phyloP scores from a whole-genome alignment of 805 yeast species.

The Peterozyma toletana region DNA sequence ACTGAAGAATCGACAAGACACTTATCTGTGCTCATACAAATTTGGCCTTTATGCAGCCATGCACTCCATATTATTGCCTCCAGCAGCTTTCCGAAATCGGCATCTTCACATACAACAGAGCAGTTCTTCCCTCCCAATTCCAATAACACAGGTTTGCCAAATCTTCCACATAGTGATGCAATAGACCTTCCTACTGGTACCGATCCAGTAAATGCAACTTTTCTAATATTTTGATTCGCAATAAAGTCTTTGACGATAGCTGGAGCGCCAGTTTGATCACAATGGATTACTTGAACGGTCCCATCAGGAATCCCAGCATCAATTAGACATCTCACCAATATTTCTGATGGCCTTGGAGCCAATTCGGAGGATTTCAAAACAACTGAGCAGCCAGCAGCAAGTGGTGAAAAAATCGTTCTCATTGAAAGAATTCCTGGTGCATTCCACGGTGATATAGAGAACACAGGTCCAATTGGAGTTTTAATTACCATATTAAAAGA shows the following conservation, averaged over 20 bases:
- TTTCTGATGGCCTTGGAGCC: constrained; percentile 25
- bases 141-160: constrained; percentile 32
- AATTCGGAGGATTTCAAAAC: constrained; percentile 32
- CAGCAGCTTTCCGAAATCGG: constrained; percentile 25
- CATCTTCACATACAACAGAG: constrained; percentile 25
- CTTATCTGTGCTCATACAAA: constrained; percentile 39
- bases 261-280: constrained; percentile 18
- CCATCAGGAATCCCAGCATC: constrained; percentile 31
- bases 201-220: constrained; percentile 40
- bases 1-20: constrained; percentile 27
- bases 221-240: constrained; percentile 20
- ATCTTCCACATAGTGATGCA: constrained; percentile 27
- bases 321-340: constrained; percentile 24
- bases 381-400: constrained; percentile 44
- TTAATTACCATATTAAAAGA: constrained; percentile 18
- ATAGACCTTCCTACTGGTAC: constrained; percentile 29
- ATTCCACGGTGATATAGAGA: constrained; percentile 42
- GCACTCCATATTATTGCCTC: constrained; percentile 22
- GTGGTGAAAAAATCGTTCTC: constrained; percentile 33
- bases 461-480: constrained; percentile 37
- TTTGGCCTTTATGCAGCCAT: constrained; percentile 39
- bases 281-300: constrained; percentile 28
- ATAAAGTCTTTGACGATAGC: constrained; percentile 20
- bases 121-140: constrained; percentile 41
- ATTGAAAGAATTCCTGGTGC: constrained; percentile 35